A percentile compares a stretch with the other conserved stretches of the same genome.
Evolutionary conservation across 2,329 filamentous ascomycete species (phyloP).

Genomic region (Fusarium sp.): DNA sequence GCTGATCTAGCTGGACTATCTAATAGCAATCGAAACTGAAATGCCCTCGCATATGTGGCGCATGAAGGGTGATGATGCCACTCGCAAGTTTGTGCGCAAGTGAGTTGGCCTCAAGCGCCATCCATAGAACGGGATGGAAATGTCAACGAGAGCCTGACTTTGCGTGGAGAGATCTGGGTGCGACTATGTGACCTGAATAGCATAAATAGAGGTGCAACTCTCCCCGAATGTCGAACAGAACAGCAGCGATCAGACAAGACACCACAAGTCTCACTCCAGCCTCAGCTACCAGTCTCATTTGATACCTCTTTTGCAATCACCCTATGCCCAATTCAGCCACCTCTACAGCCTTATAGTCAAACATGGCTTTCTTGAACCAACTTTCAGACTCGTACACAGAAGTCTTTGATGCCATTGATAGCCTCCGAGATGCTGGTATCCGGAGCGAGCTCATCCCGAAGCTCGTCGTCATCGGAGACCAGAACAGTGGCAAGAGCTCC

Average conservation of each 20-base stretch:
- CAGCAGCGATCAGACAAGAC: too few relatives aligned
- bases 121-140: not conserved
- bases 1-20: not conserved
- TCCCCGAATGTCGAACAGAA: not conserved
- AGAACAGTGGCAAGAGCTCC: conserved; percentile 71
- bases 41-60: not conserved
- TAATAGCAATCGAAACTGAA: not conserved
- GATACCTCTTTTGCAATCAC: too few relatives aligned
- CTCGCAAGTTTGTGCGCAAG: not conserved
- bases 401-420: conserved; percentile 47
- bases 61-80: not conserved
- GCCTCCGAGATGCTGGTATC: conserved; percentile 46
- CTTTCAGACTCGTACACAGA: not conserved
- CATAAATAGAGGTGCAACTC: not conserved
- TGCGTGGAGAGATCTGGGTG: not conserved
- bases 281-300: too few relatives aligned
- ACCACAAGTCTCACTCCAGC: not conserved
- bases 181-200: not conserved
- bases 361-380: not conserved
- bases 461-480: conserved; percentile 66
- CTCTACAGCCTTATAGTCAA: too few relatives aligned
- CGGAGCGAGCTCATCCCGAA: conserved; percentile 53
- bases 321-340: too few relatives aligned
- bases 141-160: not conserved
- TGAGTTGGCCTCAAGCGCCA: not conserved